Percentiles rank a stretch among this genome's conserved stretches.
These are phyloP conservation scores for Ceratocystis cacaofunesta DNA, from an alignment of 2,329 filamentous ascomycete species.

Conservation along the genomic window DNA sequence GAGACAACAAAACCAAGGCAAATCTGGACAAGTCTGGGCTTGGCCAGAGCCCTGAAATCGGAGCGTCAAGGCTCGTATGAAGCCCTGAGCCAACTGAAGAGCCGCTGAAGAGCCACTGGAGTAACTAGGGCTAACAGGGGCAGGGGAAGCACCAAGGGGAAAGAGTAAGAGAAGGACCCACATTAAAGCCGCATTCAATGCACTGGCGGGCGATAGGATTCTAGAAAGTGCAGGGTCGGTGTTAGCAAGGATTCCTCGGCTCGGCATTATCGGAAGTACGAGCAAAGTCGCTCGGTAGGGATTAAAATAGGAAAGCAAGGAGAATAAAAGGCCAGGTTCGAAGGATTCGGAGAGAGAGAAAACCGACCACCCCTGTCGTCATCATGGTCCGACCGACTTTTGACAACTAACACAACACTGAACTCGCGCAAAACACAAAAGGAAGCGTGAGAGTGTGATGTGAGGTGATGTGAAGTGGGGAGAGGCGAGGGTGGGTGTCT, in stretches of 20 bases:
- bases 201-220: conserved; percentile 39
- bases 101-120: not conserved
- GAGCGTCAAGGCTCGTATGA: too few species aligned
- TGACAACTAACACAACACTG: conserved; percentile 1
- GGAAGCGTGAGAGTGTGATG: not conserved
- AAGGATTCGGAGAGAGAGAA: conserved; percentile 1
- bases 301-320: conserved; percentile 1
- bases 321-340: not conserved
- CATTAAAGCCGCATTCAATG: conserved; percentile 74
- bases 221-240: conserved; percentile 4
- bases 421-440: not conserved
- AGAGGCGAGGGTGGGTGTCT: not conserved
- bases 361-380: not conserved
- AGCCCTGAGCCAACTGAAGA: too few species aligned
- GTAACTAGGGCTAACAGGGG: not conserved
- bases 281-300: not conserved
- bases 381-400: conserved; percentile 2
- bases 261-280: conserved; percentile 9
- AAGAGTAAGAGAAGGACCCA: conserved; percentile 29
- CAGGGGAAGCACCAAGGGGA: not conserved
- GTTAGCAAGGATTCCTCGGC: conserved; percentile 12
- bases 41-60: too few species aligned
- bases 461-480: not conserved
- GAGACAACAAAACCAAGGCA: not conserved
- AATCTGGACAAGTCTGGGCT: not conserved